Evolutionary conservation across 2,329 filamentous ascomycete species (phyloP).

Genomic region (Fusarium albosuccineum): DNA sequence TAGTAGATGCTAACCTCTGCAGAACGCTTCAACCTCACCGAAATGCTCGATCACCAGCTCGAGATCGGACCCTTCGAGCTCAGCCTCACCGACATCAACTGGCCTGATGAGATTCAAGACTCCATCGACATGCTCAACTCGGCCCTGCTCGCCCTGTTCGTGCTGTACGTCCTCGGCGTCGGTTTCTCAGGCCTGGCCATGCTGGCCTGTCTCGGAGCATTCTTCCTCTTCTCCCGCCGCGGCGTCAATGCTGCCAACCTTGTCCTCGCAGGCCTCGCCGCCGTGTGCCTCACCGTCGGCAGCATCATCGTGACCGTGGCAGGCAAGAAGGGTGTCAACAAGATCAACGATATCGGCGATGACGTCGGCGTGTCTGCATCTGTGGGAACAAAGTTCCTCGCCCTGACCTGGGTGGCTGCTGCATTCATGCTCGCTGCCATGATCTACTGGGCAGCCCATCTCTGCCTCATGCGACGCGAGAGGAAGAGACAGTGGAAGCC

Average conservation of each 20-base stretch:
- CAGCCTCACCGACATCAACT: constrained; percentile 60
- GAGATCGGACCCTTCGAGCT: constrained; percentile 59
- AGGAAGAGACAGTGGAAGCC: constrained; percentile 44
- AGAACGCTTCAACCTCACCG: constrained; percentile 62
- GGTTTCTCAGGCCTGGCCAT: constrained; percentile 59
- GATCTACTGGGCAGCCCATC: constrained; percentile 57
- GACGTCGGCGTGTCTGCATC: constrained; percentile 60
- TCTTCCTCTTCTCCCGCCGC: constrained; percentile 50
- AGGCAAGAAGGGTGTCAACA: constrained; percentile 55
- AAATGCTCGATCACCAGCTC: constrained; percentile 61
- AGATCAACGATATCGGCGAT: constrained; percentile 59
- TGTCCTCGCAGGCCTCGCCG: constrained; percentile 52
- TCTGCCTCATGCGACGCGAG: constrained; percentile 48
- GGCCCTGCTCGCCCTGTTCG: constrained; percentile 61
- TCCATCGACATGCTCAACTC: constrained; percentile 64
- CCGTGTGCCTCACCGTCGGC: constrained; percentile 55
- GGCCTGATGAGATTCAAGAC: constrained; percentile 59
- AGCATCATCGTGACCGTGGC: constrained; percentile 60
- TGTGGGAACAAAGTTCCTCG: constrained; percentile 59
- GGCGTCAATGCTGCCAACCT: constrained; percentile 54
- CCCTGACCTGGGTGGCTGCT: constrained; percentile 62
- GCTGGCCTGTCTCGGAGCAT: constrained; percentile 53
- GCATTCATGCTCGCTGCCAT: constrained; percentile 57
- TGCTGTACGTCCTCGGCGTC: constrained; percentile 62
- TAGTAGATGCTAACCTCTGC: constrained; percentile 8